Evolutionary conservation across 305 asterid genomes (phyloP), one percentile per base, ranked within the genome.

Genomic region (Solanum hybrid): DNA sequence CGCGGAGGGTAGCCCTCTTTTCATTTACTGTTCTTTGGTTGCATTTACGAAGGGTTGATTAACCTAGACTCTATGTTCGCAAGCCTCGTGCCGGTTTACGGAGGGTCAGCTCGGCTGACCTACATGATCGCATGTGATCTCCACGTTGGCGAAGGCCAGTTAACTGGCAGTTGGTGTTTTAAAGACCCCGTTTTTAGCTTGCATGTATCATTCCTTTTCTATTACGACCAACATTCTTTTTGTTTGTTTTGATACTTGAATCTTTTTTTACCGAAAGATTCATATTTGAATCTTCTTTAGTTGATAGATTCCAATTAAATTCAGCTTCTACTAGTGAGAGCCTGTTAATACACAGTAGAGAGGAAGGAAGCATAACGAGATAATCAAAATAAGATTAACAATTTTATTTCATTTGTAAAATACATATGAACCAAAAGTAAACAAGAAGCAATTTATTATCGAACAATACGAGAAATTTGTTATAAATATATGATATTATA

Each of bases 11-110:
- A 1, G 4, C n/a, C 10, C 24, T n/a, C 2, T 56, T 56, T 3
- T 0, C 2, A 0, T 56, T 56, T 4, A 2, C 4, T 16, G 4
- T 16, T 1, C 66, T 1, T 6, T 56, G 24, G 10, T 6, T 56
- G n/a, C 66, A 17, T 56, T 56, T 1, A 17, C 4, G 24, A 56
- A 56, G 4, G n/a, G 4, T 56, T 17, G 66, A 56, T 6, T 56
- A 9, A 1, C 66, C n/a, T 56, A 56, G n/a, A 6, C 66, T 17
- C n/a, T 6, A 0, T 17, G 66, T 56, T 56, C 1, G 10, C 10
- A 56, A 1, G 66, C n/a, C 66, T 56, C 4, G 4, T 56, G 9
- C 66, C 10, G 4, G 10, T 17, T 56, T 16, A 9, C 10, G 2
- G 4, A 56, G 24, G 66, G 66, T 56, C 2, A 56, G n/a, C n/a